These are phyloP conservation scores for Starmerella kuoi DNA, from an alignment of 805 yeast species.

Conservation along the genomic window DNA sequence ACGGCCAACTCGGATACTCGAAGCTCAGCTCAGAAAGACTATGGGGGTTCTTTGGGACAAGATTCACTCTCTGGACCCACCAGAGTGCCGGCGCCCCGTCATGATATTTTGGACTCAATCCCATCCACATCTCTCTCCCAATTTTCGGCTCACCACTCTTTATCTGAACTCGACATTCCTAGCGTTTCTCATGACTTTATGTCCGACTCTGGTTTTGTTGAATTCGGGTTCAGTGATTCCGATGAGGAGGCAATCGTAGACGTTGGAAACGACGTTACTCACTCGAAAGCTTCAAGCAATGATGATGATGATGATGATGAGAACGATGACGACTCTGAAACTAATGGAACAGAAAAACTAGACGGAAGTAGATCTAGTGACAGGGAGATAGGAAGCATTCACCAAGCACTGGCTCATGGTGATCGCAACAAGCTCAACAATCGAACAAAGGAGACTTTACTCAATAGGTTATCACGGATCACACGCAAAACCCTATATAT, in stretches of 20 bases:
- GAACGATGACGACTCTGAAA: background rate
- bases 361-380: background rate
- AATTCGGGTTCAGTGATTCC: constrained; percentile 24
- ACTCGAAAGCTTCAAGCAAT: background rate
- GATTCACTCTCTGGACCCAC: constrained; percentile 1
- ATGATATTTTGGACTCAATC: constrained; percentile 18
- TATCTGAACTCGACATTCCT: constrained; percentile 16
- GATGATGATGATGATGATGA: background rate
- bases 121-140: constrained; percentile 20
- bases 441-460: background rate
- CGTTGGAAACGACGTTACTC: background rate
- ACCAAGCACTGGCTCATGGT: background rate
- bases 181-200: constrained; percentile 21
- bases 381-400: background rate
- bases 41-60: background rate
- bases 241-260: constrained; percentile 1
- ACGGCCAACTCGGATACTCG: background rate
- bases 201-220: constrained; percentile 24
- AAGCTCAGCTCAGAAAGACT: background rate
- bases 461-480: constrained; percentile 2
- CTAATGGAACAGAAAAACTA: background rate
- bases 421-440: no score
- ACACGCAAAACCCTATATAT: constrained; percentile 61
- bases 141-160: constrained; percentile 14
- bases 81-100: background rate